Percentiles rank a stretch among this genome's conserved stretches.
These are phyloP conservation scores for Chalciporus piperatus DNA, from an alignment of 768 basidiomycete genomes.

Conservation along the genomic window DNA sequence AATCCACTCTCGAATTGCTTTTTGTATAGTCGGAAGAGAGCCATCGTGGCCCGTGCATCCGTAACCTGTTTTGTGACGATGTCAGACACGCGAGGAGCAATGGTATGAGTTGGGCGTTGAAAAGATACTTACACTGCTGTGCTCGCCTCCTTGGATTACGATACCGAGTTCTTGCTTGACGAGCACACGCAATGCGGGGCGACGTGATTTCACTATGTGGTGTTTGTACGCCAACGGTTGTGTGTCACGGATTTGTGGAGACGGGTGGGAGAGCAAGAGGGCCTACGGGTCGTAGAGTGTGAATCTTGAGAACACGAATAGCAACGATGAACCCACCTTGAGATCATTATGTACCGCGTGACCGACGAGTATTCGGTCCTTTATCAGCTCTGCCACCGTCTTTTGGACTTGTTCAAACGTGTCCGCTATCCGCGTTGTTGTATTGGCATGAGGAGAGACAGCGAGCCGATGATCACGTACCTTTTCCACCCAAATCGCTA, in stretches of 20 bases:
- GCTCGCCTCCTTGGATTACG: slow-evolving; percentile 84
- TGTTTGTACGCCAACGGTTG: slow-evolving; percentile 60
- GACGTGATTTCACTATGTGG: slow-evolving; percentile 57
- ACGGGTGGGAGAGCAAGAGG: slow-evolving; percentile 70
- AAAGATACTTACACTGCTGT: slow-evolving; percentile 70
- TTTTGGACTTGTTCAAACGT: slow-evolving; percentile 79
- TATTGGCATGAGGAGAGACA: background rate
- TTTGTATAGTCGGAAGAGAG: slow-evolving; percentile 79
- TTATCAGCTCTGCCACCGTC: slow-evolving; percentile 69
- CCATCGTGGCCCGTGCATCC: slow-evolving; percentile 95
- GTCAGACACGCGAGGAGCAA: background rate
- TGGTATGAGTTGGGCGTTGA: background rate
- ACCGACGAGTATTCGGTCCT: slow-evolving; percentile 79
- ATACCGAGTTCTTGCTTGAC: slow-evolving; percentile 76
- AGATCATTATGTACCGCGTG: slow-evolving; percentile 93
- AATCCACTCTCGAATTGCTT: slow-evolving; percentile 73
- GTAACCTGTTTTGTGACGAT: slow-evolving; percentile 55
- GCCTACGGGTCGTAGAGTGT: slow-evolving; percentile 35
- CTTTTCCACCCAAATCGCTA: slow-evolving; percentile 69
- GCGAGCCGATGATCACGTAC: slow-evolving; percentile 12
- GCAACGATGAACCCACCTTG: slow-evolving; percentile 41
- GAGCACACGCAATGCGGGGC: slow-evolving; percentile 76
- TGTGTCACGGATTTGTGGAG: slow-evolving; percentile 63
- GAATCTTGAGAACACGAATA: background rate
- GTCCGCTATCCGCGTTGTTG: slow-evolving; percentile 50